These are phyloP conservation scores for Populus ilicifolia DNA, from an alignment of 345 rosid genomes.

Conservation along the genomic window DNA sequence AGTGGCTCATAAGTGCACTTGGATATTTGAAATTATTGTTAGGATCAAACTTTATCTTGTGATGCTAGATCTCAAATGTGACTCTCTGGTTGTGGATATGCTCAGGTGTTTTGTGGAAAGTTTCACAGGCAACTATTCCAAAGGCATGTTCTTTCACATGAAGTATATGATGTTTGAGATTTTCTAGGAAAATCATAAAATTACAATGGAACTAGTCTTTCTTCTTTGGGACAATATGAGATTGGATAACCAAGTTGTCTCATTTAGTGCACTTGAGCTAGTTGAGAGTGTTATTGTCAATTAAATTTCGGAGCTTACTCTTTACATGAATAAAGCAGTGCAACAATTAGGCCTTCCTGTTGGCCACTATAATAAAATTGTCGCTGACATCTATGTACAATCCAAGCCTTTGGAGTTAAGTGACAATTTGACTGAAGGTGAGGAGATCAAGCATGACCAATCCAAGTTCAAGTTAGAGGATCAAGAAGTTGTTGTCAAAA, in stretches of 20 bases:
- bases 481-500: neutral
- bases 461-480: neutral
- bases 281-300: neutral
- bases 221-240: neutral
- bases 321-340: neutral
- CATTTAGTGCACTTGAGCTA: neutral
- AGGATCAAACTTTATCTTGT: neutral
- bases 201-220: neutral
- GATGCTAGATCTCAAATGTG: neutral
- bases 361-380: neutral
- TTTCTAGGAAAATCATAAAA: neutral
- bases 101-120: neutral
- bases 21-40: neutral
- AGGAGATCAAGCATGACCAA: too few species aligned
- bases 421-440: neutral
- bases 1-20: too few species aligned
- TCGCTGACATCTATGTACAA: neutral
- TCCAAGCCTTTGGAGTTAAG: neutral
- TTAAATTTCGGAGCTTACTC: neutral
- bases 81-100: neutral
- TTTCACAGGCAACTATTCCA: neutral
- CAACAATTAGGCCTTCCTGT: neutral
- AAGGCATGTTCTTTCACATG: neutral
- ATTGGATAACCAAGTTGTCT: neutral
- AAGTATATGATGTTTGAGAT: neutral